phyloP scores from a whole-genome alignment of 257 asterid genomes.

The Capsicum baccatum region DNA sequence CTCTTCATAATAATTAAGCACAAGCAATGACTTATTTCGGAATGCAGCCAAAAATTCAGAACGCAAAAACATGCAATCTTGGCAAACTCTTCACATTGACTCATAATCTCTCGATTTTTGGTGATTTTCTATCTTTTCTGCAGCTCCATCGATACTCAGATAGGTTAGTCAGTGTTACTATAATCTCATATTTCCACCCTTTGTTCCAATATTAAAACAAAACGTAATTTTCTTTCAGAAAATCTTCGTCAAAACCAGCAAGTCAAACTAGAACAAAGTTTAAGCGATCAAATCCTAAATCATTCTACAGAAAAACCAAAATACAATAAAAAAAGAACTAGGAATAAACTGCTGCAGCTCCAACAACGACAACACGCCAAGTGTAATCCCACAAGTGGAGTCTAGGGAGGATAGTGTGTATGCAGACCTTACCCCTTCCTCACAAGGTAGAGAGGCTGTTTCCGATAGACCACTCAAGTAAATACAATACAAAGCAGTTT shows the following conservation, averaged over 20 bases:
- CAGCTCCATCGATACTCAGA: background rate
- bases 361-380: background rate
- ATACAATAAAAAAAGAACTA: background rate
- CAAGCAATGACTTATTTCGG: background rate
- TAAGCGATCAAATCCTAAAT: slow-evolving; percentile 4
- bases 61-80: slow-evolving; percentile 14
- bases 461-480: no score
- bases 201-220: background rate
- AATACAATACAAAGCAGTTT: no score
- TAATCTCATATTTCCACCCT: background rate
- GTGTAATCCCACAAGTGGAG: no score
- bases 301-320: slow-evolving; percentile 18
- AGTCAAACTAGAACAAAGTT: background rate
- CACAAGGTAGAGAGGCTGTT: no score
- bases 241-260: slow-evolving; percentile 4
- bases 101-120: background rate
- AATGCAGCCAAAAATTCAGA: slow-evolving; percentile 13
- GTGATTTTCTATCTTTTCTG: background rate
- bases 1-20: background rate
- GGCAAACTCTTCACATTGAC: background rate
- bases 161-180: background rate
- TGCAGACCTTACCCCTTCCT: no score
- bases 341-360: background rate
- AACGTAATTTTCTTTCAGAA: no score
- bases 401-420: no score